Percentiles rank a stretch among this genome's conserved stretches.
Conservation (phyloP, 306 rosid genomes). For the Lablab purpureus region DNA sequence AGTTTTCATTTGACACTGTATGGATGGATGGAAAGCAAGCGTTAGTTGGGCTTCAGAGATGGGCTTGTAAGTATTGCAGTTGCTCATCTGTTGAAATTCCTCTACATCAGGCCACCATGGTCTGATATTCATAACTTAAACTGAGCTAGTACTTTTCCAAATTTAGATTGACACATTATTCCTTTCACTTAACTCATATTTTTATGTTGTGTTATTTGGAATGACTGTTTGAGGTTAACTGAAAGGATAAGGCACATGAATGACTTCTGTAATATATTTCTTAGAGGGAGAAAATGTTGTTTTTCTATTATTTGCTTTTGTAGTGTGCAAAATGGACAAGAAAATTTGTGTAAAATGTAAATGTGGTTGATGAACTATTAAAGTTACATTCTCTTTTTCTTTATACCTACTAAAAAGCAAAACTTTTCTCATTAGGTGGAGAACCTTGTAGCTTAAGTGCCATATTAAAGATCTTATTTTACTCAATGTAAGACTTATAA, state of each 20-base stretch:
- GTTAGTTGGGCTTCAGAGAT: too few relatives aligned
- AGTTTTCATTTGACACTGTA: too few relatives aligned
- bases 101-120: not conserved
- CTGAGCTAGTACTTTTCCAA: not conserved
- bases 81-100: constrained; percentile 6
- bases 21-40: too few relatives aligned
- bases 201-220: not conserved
- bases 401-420: not conserved
- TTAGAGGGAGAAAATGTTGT: not conserved
- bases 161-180: not conserved
- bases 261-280: not conserved
- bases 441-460: not conserved
- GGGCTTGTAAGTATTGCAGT: not conserved
- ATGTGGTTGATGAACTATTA: not conserved
- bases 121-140: too few relatives aligned
- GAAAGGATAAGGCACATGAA: not conserved
- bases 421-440: not conserved
- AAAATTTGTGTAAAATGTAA: not conserved
- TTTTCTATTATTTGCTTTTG: not conserved
- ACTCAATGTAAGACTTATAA: not conserved
- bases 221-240: not conserved
- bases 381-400: not conserved
- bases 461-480: not conserved
- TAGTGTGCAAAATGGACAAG: not conserved
- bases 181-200: not conserved